These are phyloP conservation scores for Spergularia marina DNA, from an alignment of 148 eudicot species.

Conservation along the genomic window DNA sequence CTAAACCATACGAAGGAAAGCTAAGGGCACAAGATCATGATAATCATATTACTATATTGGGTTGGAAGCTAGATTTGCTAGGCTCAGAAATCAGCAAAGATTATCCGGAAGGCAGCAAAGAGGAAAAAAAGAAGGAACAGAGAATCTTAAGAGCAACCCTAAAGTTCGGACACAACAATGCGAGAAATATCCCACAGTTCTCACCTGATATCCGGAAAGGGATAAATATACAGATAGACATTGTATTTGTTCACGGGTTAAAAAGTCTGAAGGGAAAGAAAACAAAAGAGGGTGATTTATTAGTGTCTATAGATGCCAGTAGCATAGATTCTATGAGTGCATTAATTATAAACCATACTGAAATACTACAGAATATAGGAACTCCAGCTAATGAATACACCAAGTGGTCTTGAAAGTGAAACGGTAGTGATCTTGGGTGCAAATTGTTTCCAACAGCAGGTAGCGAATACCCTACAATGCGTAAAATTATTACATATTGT, in stretches of 20 bases:
- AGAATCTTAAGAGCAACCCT: neutral
- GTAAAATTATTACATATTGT: neutral
- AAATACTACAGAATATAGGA: neutral
- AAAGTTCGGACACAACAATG: neutral
- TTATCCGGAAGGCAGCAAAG: neutral
- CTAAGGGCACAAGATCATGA: neutral
- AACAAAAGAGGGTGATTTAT: neutral
- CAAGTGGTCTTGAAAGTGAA: neutral
- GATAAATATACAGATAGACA: neutral
- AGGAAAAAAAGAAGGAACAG: neutral
- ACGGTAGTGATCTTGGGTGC: neutral
- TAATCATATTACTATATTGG: neutral
- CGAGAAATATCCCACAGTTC: neutral
- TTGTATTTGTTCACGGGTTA: neutral
- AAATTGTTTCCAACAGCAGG: neutral
- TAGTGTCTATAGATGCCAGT: neutral
- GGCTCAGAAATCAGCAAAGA: neutral
- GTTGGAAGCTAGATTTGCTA: neutral
- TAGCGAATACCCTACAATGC: too few relatives aligned
- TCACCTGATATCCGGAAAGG: neutral
- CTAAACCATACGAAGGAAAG: neutral
- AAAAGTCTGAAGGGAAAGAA: neutral
- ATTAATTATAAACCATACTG: neutral
- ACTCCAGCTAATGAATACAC: neutral
- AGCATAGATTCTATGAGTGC: neutral